These are phyloP conservation scores for Cucurbita maxima DNA, from an alignment of 306 rosid genomes.

Conservation along the genomic window DNA sequence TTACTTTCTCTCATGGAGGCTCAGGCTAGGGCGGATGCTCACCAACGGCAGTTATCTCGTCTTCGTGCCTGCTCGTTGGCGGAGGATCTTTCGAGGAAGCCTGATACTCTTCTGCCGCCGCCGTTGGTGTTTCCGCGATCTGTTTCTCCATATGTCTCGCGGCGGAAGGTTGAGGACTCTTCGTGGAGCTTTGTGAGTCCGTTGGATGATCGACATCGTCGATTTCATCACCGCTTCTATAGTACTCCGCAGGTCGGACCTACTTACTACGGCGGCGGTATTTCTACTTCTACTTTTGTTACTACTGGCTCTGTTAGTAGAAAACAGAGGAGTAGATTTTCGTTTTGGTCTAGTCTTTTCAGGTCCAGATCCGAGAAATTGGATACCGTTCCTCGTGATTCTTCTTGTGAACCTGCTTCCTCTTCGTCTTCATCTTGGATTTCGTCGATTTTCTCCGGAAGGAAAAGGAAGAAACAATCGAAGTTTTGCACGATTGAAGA, in stretches of 20 bases:
- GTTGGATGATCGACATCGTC: constrained; percentile 4
- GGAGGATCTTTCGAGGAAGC: constrained; percentile 17
- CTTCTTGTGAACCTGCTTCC: constrained; percentile 16
- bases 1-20: constrained; percentile 45
- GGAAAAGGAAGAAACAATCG: constrained; percentile 22
- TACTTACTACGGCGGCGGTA: constrained; percentile 10
- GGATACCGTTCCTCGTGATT: constrained; percentile 17
- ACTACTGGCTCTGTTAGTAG: constrained; percentile 13
- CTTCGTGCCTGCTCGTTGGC: constrained; percentile 15
- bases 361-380: constrained; percentile 35
- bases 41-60: constrained; percentile 13
- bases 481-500: constrained; percentile 9
- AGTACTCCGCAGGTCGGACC: constrained; percentile 87
- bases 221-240: constrained; percentile 25
- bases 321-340: constrained; percentile 40
- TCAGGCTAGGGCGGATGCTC: constrained; percentile 37
- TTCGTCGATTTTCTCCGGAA: constrained; percentile 33
- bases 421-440: constrained; percentile 50
- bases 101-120: constrained; percentile 32
- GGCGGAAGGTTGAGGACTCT: constrained; percentile 28
- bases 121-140: constrained; percentile 69
- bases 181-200: constrained; percentile 14
- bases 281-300: constrained; percentile 1
- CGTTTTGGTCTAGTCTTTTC: constrained; percentile 19
- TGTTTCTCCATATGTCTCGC: constrained; percentile 66